A percentile compares a stretch with the other conserved stretches of the same genome.
These are phyloP conservation scores for Cyclospora cayetanensis DNA, from an alignment of 169 alveolate species.

Conservation along the genomic window DNA sequence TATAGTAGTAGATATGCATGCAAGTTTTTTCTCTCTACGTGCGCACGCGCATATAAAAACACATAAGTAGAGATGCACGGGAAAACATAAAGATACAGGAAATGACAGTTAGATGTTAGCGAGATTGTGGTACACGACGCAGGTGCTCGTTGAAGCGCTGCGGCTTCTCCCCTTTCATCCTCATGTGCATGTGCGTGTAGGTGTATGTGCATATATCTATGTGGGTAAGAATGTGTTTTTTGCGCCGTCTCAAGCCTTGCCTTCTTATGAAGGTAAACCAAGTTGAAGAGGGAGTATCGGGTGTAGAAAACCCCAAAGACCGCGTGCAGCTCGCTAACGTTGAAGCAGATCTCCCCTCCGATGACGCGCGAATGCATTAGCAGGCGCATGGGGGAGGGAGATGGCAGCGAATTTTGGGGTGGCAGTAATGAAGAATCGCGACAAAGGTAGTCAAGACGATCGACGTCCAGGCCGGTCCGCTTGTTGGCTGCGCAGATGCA, in stretches of 20 bases:
- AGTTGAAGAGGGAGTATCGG: slow-evolving; percentile 81
- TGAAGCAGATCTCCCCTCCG: slow-evolving; percentile 78
- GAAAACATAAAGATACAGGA: too few relatives aligned
- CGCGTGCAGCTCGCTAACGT: slow-evolving; percentile 79
- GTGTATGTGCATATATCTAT: background rate
- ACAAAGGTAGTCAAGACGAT: slow-evolving; percentile 90
- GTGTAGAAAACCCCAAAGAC: slow-evolving; percentile 82
- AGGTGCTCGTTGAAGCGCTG: too few relatives aligned
- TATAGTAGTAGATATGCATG: too few relatives aligned
- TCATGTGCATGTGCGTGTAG: background rate
- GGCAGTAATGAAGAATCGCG: slow-evolving; percentile 90
- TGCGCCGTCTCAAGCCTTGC: too few relatives aligned
- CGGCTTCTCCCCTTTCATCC: too few relatives aligned
- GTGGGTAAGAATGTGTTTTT: background rate
- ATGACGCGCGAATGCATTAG: slow-evolving; percentile 75
- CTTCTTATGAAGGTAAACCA: slow-evolving; percentile 83
- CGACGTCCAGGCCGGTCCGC: slow-evolving; percentile 91
- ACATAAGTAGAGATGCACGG: too few relatives aligned
- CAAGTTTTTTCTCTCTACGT: too few relatives aligned
- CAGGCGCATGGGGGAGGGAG: slow-evolving; percentile 72
- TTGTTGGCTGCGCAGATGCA: slow-evolving; percentile 78
- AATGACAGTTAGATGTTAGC: too few relatives aligned
- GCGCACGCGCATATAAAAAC: too few relatives aligned
- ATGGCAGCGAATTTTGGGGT: slow-evolving; percentile 66
- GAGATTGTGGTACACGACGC: too few relatives aligned